phyloP scores from a whole-genome alignment of 805 yeast genomes.

The Ogataea methanolica region DNA sequence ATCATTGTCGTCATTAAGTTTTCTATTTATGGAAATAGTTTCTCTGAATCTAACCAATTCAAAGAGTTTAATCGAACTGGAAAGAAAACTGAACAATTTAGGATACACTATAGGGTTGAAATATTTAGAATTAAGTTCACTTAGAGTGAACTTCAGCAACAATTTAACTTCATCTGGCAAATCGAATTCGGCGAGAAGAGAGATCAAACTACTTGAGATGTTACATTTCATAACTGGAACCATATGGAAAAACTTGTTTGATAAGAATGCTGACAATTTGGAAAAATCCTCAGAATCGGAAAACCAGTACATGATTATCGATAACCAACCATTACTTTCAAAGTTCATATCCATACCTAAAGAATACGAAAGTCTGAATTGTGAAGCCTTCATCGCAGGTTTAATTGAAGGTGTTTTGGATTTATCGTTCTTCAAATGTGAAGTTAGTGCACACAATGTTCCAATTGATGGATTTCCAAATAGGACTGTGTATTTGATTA shows the following conservation, averaged over 20 bases:
- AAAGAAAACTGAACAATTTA: slow-evolving; percentile 53
- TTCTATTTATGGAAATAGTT: slow-evolving; percentile 65
- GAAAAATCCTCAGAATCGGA: slow-evolving; percentile 48
- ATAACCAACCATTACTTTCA: slow-evolving; percentile 66
- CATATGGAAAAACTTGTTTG: slow-evolving; percentile 73
- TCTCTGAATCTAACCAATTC: slow-evolving; percentile 59
- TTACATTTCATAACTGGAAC: slow-evolving; percentile 70
- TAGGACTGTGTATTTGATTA: slow-evolving; percentile 71
- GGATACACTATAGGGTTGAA: slow-evolving; percentile 79
- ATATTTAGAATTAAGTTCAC: slow-evolving; percentile 59
- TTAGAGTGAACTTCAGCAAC: slow-evolving; percentile 55
- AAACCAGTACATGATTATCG: slow-evolving; percentile 74
- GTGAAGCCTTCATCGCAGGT: slow-evolving; percentile 83
- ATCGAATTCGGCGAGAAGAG: slow-evolving; percentile 63
- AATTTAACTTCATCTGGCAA: slow-evolving; percentile 44
- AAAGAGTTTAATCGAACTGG: slow-evolving; percentile 64
- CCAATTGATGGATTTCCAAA: slow-evolving; percentile 54
- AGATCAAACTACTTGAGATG: slow-evolving; percentile 64
- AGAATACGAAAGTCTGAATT: slow-evolving; percentile 72
- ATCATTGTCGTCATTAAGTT: slow-evolving; percentile 61
- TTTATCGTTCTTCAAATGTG: slow-evolving; percentile 64
- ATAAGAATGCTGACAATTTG: slow-evolving; percentile 55
- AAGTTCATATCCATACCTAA: slow-evolving; percentile 72
- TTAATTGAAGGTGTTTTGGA: slow-evolving; percentile 79
- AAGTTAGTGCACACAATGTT: slow-evolving; percentile 79